Conservation (phyloP, 805 yeast species). For the Lachancea sp. region DNA sequence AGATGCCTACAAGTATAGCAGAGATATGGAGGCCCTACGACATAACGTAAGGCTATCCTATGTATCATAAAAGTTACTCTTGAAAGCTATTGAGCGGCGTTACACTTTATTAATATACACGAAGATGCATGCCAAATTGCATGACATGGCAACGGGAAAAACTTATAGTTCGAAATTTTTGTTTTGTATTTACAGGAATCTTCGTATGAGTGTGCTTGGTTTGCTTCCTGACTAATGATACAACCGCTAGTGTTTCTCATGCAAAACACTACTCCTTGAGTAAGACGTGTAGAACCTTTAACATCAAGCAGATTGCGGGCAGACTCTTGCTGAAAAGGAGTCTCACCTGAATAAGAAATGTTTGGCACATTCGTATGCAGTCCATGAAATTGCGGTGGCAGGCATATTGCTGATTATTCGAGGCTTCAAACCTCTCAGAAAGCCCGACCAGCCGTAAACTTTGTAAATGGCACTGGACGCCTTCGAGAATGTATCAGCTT, state of each 20-base stretch:
- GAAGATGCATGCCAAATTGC: neutral
- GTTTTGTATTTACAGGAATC: neutral
- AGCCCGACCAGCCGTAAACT: conserved; percentile 58
- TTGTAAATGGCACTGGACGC: conserved; percentile 65
- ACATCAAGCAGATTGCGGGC: neutral
- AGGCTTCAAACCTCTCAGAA: conserved; percentile 81
- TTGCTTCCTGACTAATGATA: no score
- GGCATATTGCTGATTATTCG: conserved; percentile 91
- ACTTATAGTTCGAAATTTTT: neutral
- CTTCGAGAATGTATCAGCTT: conserved; percentile 57
- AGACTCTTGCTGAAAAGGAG: neutral
- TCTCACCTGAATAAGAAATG: conserved; percentile 27
- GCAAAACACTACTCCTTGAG: neutral
- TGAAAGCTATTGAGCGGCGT: no score
- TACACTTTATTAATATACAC: no score
- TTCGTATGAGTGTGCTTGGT: neutral
- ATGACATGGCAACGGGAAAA: neutral
- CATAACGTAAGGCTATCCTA: conserved; percentile 4
- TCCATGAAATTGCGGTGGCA: conserved; percentile 95
- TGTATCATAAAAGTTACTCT: neutral
- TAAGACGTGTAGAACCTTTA: neutral
- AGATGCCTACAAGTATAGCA: conserved; percentile 24
- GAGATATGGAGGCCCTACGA: conserved; percentile 21
- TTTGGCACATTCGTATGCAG: conserved; percentile 95
- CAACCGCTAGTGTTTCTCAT: no score